phyloP scores from a whole-genome alignment of 129 eudicot species.

The Pseudognaphalium luteoalbum region DNA sequence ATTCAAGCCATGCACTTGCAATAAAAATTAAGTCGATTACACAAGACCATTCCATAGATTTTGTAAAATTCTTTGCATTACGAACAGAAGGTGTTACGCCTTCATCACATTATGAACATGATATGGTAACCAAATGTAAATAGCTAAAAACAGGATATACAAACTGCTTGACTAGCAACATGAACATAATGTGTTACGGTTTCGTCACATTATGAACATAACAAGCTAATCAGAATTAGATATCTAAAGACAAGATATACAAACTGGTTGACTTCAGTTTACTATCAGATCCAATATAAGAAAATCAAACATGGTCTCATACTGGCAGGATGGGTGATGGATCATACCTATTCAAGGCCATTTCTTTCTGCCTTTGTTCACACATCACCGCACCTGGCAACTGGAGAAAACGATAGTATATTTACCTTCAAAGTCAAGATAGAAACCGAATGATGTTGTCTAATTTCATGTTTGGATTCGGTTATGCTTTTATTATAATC shows the following conservation, averaged over 20 bases:
- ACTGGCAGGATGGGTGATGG: neutral
- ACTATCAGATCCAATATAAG: neutral
- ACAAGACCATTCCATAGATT: too few relatives aligned
- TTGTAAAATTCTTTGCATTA: too few relatives aligned
- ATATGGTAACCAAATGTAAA: neutral
- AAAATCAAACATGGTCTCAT: neutral
- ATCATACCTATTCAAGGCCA: constrained; percentile 1
- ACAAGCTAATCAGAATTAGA: neutral
- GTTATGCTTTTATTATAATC: constrained; percentile 21
- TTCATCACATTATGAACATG: neutral
- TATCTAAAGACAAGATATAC: neutral
- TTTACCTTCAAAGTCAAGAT: neutral
- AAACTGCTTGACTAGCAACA: neutral
- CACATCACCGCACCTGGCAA: neutral
- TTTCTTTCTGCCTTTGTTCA: constrained; percentile 1
- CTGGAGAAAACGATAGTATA: neutral
- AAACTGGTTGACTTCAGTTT: neutral
- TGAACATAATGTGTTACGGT: neutral
- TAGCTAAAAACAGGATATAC: neutral
- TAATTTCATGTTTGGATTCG: neutral
- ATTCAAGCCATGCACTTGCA: too few relatives aligned
- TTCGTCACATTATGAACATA: constrained; percentile 1
- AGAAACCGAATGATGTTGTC: neutral
- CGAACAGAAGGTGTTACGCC: too few relatives aligned
- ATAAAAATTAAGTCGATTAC: too few relatives aligned